Evolutionary conservation across 805 yeast genomes (phyloP).

Genomic region (Ogataea kodamae): DNA sequence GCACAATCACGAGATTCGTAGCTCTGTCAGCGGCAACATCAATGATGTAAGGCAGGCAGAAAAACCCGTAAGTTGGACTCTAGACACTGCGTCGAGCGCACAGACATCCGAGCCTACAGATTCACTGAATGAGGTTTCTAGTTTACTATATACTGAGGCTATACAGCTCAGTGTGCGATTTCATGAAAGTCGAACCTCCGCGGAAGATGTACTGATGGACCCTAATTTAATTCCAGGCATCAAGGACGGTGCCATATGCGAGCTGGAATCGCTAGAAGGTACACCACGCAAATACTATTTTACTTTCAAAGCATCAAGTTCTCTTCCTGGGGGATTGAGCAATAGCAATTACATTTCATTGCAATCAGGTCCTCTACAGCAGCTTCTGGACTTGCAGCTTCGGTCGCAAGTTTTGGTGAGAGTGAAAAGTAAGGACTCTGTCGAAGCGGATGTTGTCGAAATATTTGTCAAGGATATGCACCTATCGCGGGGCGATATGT

Average conservation of each 20-base stretch:
- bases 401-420: conserved; percentile 63
- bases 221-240: conserved; percentile 57
- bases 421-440: conserved; percentile 41
- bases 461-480: conserved; percentile 75
- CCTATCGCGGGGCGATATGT: conserved; percentile 88
- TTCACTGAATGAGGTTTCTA: conserved; percentile 1
- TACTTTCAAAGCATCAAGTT: conserved; percentile 33
- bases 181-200: conserved; percentile 63
- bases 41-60: conserved; percentile 2
- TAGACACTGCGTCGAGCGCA: conserved; percentile 3
- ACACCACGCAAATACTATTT: conserved; percentile 40
- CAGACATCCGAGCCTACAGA: conserved; percentile 1
- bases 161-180: conserved; percentile 46
- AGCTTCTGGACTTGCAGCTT: conserved; percentile 59
- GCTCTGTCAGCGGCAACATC: conserved; percentile 13
- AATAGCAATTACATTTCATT: conserved; percentile 47
- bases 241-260: conserved; percentile 73
- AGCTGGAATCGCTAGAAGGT: conserved; percentile 47
- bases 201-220: conserved; percentile 63
- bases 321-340: conserved; percentile 10
- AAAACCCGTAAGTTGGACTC: conserved; percentile 1
- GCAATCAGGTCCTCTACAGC: conserved; percentile 55
- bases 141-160: conserved; percentile 28
- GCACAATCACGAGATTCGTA: conserved; percentile 18
- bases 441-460: conserved; percentile 81